Conservation (phyloP, 2,329 filamentous ascomycete genomes). For the Paracorniculantispora psalliotae region DNA sequence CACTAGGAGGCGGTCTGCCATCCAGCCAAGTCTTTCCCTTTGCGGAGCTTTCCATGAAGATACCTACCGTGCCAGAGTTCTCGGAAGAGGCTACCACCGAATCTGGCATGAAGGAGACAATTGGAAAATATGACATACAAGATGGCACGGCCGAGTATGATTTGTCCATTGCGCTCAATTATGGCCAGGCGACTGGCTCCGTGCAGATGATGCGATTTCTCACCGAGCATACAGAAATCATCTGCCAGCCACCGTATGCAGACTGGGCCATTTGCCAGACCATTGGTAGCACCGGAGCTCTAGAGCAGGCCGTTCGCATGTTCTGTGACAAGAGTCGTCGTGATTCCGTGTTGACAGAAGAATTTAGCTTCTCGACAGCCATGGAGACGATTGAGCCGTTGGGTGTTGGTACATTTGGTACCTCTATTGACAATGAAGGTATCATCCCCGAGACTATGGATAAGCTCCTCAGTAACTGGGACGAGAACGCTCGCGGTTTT, state of each 20-base stretch:
- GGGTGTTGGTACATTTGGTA: constrained; percentile 47
- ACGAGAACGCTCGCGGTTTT: constrained; percentile 37
- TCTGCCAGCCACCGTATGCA: constrained; percentile 78
- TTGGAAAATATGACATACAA: constrained; percentile 79
- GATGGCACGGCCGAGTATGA: constrained; percentile 57
- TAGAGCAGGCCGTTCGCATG: constrained; percentile 81
- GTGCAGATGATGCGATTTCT: constrained; percentile 86
- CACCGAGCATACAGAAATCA: constrained; percentile 91
- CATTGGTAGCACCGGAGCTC: constrained; percentile 77
- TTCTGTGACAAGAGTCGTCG: constrained; percentile 64
- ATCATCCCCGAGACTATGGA: constrained; percentile 49
- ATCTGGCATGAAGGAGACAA: constrained; percentile 55
- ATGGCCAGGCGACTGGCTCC: constrained; percentile 80
- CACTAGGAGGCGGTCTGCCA: constrained; percentile 84
- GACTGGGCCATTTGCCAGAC: constrained; percentile 87
- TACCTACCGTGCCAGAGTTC: constrained; percentile 66
- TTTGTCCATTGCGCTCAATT: constrained; percentile 86
- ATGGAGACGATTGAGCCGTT: constrained; percentile 54
- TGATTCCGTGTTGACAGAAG: constrained; percentile 79
- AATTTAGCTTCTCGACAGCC: constrained; percentile 81
- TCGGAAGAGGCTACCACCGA: constrained; percentile 61
- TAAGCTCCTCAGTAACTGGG: constrained; percentile 46
- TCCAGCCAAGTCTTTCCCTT: constrained; percentile 92
- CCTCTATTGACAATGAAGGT: constrained; percentile 49
- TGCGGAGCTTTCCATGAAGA: constrained; percentile 67